phyloP scores from a whole-genome alignment of 805 yeast species.

The Pichia insulana region DNA sequence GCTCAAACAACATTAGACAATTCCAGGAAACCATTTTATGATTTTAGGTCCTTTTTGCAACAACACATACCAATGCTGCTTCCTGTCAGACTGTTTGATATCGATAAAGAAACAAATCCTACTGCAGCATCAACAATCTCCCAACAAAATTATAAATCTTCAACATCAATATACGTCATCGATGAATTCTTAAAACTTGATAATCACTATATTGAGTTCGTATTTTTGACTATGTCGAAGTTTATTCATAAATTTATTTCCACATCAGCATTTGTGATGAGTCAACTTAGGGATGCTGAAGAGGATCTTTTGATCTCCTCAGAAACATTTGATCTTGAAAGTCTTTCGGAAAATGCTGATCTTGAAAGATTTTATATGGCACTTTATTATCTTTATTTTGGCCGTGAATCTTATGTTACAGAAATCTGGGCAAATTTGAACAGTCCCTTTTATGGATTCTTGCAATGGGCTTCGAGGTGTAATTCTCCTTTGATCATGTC shows the following conservation, averaged over 20 bases:
- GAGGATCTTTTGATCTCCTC: conserved; percentile 59
- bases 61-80: conserved; percentile 51
- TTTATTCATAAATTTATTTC: conserved; percentile 50
- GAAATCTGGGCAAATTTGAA: conserved; percentile 64
- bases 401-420: conserved; percentile 48
- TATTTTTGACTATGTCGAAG: conserved; percentile 36
- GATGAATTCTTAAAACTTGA: conserved; percentile 17
- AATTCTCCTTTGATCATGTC: conserved; percentile 78
- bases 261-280: conserved; percentile 57
- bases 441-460: conserved; percentile 66
- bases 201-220: conserved; percentile 27
- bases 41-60: conserved; percentile 58
- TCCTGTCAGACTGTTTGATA: conserved; percentile 45
- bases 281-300: conserved; percentile 62
- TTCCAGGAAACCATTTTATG: conserved; percentile 36
- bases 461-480: conserved; percentile 77
- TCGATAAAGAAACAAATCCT: conserved; percentile 35
- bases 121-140: conserved; percentile 23
- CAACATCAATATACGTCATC: conserved; percentile 17
- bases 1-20: conserved; percentile 10
- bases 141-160: conserved; percentile 15
- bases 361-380: conserved; percentile 80
- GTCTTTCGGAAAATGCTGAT: conserved; percentile 67
- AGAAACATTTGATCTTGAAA: conserved; percentile 49
- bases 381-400: conserved; percentile 57